Conservation (phyloP, 306 rosid species). For the Cucurbita ficifolia region DNA sequence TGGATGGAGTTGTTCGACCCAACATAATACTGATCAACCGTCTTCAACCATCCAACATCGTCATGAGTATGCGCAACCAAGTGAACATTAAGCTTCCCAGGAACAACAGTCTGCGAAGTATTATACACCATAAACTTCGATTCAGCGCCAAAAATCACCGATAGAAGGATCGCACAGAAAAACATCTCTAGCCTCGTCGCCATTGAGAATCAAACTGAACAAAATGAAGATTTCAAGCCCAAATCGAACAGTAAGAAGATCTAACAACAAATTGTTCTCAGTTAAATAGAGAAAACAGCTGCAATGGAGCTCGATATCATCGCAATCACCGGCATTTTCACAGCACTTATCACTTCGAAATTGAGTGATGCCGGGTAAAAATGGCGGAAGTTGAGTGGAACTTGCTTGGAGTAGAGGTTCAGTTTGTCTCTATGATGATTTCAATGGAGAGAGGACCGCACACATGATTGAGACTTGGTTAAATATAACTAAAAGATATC, state of each 20-base stretch:
- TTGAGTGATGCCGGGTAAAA: background rate
- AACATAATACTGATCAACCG: constrained; percentile 47
- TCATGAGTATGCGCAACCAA: constrained; percentile 46
- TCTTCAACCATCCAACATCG: constrained; percentile 52
- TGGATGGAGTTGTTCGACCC: constrained; percentile 49
- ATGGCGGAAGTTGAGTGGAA: constrained; percentile 1
- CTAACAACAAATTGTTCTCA: background rate
- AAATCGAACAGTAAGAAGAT: background rate
- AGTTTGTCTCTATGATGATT: background rate
- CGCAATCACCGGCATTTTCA: background rate
- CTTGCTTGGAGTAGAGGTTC: constrained; percentile 5
- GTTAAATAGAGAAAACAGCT: background rate
- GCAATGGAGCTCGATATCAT: background rate
- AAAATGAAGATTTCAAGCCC: background rate
- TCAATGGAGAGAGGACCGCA: background rate
- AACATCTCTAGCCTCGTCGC: background rate
- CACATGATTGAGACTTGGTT: background rate
- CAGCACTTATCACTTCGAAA: background rate
- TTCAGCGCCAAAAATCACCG: background rate
- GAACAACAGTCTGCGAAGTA: constrained; percentile 22
- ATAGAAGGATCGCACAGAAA: background rate
- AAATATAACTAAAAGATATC: background rate
- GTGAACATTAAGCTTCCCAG: constrained; percentile 37
- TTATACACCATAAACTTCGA: constrained; percentile 26
- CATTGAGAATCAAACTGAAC: background rate